These are phyloP conservation scores for Sarocladium kiliense DNA, from an alignment of 2,329 filamentous ascomycete genomes.

Conservation along the genomic window DNA sequence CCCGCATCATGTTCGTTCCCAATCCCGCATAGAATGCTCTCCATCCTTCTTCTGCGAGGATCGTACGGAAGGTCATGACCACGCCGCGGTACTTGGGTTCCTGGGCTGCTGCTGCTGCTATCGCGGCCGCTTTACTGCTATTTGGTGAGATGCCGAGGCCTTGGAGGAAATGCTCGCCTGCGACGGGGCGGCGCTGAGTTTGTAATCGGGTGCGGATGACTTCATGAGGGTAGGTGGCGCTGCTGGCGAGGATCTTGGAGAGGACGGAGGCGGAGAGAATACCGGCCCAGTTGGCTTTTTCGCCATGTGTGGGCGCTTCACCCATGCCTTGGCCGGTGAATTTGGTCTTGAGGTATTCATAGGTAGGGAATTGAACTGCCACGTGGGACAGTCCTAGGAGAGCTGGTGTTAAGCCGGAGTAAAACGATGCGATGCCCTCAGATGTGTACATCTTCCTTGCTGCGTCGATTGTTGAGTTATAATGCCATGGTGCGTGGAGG, in stretches of 20 bases:
- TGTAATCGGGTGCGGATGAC: slow-evolving; percentile 90
- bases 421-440: slow-evolving; percentile 87
- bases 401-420: slow-evolving; percentile 89
- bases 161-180: slow-evolving; percentile 47
- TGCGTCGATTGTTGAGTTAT: slow-evolving; percentile 82
- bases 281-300: slow-evolving; percentile 68
- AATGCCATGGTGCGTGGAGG: slow-evolving; percentile 78
- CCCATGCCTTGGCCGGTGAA: slow-evolving; percentile 92
- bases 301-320: slow-evolving; percentile 38
- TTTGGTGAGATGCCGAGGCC: slow-evolving; percentile 36
- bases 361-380: slow-evolving; percentile 93
- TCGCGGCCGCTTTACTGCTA: slow-evolving; percentile 20
- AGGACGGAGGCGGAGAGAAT: slow-evolving; percentile 85
- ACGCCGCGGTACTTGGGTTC: slow-evolving; percentile 69
- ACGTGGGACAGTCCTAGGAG: slow-evolving; percentile 90
- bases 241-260: slow-evolving; percentile 91
- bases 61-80: slow-evolving; percentile 74
- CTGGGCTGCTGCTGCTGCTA: slow-evolving; percentile 14
- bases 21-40: slow-evolving; percentile 94
- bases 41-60: slow-evolving; percentile 90
- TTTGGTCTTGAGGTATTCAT: slow-evolving; percentile 84
- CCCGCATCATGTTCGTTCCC: slow-evolving; percentile 95
- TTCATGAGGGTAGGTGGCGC: slow-evolving; percentile 94
- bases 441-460: slow-evolving; percentile 92
- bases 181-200: slow-evolving; percentile 75